Conservation (phyloP, 352 stramenopile genomes). For the Globisporangium irregulare region DNA sequence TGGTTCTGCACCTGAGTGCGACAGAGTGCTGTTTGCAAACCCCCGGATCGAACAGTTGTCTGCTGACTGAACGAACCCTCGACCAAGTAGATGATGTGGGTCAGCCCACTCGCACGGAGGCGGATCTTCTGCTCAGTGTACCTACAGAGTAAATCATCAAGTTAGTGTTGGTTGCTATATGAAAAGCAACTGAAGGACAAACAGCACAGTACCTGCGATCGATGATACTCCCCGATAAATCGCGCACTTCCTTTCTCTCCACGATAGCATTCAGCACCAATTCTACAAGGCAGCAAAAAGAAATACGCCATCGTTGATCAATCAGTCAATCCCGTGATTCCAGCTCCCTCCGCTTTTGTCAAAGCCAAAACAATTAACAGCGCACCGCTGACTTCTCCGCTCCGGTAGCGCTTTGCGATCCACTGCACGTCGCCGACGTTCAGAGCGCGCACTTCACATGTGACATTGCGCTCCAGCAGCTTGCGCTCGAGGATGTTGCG, state of each 20-base stretch:
- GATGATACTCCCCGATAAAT: constrained; percentile 82
- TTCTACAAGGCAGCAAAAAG: constrained; percentile 22
- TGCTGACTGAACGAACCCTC: constrained; percentile 77
- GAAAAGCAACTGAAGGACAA: not conserved
- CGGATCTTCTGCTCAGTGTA: constrained; percentile 82
- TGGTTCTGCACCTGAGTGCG: constrained; percentile 80
- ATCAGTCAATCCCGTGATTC: not conserved
- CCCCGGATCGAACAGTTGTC: constrained; percentile 54
- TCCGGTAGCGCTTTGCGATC: constrained; percentile 55
- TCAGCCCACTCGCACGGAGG: constrained; percentile 56
- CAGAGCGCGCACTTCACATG: constrained; percentile 75
- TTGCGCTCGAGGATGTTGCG: constrained; percentile 76
- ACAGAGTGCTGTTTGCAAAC: constrained; percentile 70
- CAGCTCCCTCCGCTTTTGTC: not conserved
- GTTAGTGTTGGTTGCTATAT: not conserved
- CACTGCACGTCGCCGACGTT: constrained; percentile 81
- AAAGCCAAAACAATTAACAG: not conserved
- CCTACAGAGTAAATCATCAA: constrained; percentile 9
- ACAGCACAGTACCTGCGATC: constrained; percentile 26
- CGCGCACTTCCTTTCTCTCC: constrained; percentile 77
- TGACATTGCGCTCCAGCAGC: constrained; percentile 69
- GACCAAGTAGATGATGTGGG: constrained; percentile 82
- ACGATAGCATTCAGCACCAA: constrained; percentile 85
- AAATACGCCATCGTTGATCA: not conserved
- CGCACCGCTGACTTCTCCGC: constrained; percentile 18